Evolutionary conservation across 345 rosid genomes (phyloP).

Genomic region (Eucalyptus tenuipes): DNA sequence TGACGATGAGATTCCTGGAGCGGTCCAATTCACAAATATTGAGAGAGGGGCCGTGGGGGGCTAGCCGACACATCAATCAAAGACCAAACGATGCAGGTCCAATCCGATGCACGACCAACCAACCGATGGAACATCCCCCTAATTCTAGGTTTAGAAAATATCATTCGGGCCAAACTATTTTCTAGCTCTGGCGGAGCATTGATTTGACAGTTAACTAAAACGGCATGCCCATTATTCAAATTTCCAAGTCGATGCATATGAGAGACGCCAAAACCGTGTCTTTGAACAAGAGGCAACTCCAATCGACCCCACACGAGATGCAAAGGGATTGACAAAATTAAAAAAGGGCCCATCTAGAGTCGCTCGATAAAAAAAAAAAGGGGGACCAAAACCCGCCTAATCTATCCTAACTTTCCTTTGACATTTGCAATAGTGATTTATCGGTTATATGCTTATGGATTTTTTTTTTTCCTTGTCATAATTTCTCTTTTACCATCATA

Average conservation of each 20-base stretch:
- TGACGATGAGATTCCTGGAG: not conserved
- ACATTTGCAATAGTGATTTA: not conserved
- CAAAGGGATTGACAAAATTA: not conserved
- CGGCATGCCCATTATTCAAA: not conserved
- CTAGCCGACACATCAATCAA: not conserved
- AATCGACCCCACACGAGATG: not conserved
- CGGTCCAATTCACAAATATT: not conserved
- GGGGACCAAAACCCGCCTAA: not conserved
- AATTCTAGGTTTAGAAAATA: not conserved
- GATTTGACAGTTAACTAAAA: not conserved
- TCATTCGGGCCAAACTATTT: not conserved
- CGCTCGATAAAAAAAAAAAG: not conserved
- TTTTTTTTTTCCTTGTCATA: not conserved
- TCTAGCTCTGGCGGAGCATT: not conserved
- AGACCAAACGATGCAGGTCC: not conserved
- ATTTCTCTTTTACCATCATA: not conserved
- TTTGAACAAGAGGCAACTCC: not conserved
- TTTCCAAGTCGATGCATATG: not conserved
- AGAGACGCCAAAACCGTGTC: not conserved
- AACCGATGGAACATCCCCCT: not conserved
- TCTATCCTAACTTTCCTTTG: not conserved
- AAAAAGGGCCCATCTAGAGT: not conserved
- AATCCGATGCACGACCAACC: not conserved
- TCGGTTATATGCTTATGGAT: not conserved
- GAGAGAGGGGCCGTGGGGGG: not conserved